These are phyloP conservation scores for Insectozyma bohioensis DNA, from an alignment of 1,139 yeast genomes.

Conservation along the genomic window DNA sequence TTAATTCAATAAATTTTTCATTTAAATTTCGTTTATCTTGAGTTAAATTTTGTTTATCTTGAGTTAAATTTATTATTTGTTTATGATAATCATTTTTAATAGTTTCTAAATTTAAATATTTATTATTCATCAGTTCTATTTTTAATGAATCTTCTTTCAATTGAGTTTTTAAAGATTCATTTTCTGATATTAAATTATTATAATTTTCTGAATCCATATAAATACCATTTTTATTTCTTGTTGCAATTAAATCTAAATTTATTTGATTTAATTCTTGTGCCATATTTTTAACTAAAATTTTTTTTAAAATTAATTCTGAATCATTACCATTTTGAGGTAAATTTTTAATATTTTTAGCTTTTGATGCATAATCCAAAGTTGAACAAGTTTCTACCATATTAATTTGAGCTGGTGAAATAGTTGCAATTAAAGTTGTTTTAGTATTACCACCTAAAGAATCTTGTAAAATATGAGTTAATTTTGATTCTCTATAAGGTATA, in stretches of 20 bases:
- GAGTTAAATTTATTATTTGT: constrained; percentile 9
- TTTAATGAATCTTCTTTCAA: constrained; percentile 21
- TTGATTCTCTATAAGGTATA: constrained; percentile 85
- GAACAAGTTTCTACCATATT: constrained; percentile 78
- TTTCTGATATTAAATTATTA: constrained; percentile 42
- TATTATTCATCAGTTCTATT: constrained; percentile 15
- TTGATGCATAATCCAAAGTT: constrained; percentile 80
- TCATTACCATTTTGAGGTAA: constrained; percentile 60
- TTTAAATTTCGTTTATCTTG: constrained; percentile 3
- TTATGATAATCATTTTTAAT: constrained; percentile 10
- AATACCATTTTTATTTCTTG: constrained; percentile 63
- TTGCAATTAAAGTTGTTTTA: constrained; percentile 76
- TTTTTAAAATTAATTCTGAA: constrained; percentile 54
- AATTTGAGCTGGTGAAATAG: constrained; percentile 75
- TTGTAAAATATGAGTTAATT: constrained; percentile 72
- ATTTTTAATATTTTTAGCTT: constrained; percentile 78
- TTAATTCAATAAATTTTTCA: too few species aligned
- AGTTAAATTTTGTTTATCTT: constrained; percentile 7
- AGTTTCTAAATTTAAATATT: constrained; percentile 13
- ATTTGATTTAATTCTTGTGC: constrained; percentile 56
- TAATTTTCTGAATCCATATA: constrained; percentile 61
- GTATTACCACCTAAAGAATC: constrained; percentile 86
- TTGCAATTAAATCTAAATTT: constrained; percentile 59
- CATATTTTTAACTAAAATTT: constrained; percentile 57
- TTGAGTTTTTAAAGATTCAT: constrained; percentile 26